Evolutionary conservation across 345 rosid genomes (phyloP), one percentile per base, ranked within the genome.

Genomic region (Schrenkiella parvula): DNA sequence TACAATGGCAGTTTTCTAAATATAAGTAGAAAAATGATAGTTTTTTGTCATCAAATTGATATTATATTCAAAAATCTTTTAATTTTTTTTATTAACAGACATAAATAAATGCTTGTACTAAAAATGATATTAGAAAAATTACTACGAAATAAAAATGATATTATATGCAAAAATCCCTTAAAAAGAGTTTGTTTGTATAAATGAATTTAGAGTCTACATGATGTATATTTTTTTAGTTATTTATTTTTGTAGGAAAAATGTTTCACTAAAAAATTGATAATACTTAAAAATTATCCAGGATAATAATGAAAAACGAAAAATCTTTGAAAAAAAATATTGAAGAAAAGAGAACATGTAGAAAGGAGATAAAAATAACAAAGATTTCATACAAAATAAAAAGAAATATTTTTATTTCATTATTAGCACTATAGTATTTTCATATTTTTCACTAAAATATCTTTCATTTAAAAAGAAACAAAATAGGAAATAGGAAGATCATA

Each of bases 401-500:
- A 54, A 8, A 25, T n/a, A 66, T 8, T 14, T 14, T 1, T 48
- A 23, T 10, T 21, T 64, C 32, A 14, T 19, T 9, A 32, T 34
- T 65, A 34, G 9, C 29, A 35, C 13, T 66, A 25, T 8, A 44
- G 1, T 6, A 34, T 10, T 47, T 21, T 50, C 31, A 15, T 23
- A 4, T 50, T 23, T 50, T 12, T 13, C 15, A 50, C 9, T 22
- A 10, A 11, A 48, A 48, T 65, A 50, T 8, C 2, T 41, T 54
- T 14, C 55, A 52, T 8, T 38, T 1, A 2, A 39, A 70, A 25
- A 17, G 37, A 18, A 18, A 39, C 26, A 61, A 61, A 3, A 14
- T 19, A 71, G 37, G 59, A 43, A 60, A 25, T 14, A 26, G 23
- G 68, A 61, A 61, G 68, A 50, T 42, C 26, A 48, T 31, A 21